phyloP scores from a whole-genome alignment of 2,329 filamentous ascomycete genomes.

The Claviceps humidiphila region DNA sequence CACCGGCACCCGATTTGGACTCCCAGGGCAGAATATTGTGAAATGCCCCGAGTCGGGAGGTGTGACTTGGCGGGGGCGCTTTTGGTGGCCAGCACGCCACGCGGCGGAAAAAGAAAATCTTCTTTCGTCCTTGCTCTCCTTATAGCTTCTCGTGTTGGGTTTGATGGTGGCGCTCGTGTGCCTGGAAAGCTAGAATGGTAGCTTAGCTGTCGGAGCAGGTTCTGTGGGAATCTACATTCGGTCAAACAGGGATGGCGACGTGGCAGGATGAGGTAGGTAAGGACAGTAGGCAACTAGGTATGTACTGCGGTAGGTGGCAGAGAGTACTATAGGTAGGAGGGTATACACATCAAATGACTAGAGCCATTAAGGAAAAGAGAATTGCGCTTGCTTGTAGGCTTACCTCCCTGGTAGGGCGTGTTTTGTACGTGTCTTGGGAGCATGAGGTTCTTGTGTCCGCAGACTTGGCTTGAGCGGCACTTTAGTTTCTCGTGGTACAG shows the following conservation, averaged over 20 bases:
- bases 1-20: background rate
- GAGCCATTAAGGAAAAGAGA: too few relatives aligned
- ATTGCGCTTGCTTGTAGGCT: too few relatives aligned
- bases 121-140: background rate
- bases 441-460: too few relatives aligned
- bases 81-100: background rate
- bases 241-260: background rate
- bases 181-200: background rate
- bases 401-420: too few relatives aligned
- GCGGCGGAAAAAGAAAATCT: background rate
- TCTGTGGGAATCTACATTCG: background rate
- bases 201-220: background rate
- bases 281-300: too few relatives aligned
- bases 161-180: background rate
- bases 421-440: too few relatives aligned
- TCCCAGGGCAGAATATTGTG: conserved; percentile 47
- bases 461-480: too few relatives aligned
- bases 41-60: conserved; percentile 32
- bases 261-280: too few relatives aligned
- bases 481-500: too few relatives aligned
- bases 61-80: background rate
- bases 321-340: too few relatives aligned
- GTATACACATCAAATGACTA: too few relatives aligned
- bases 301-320: too few relatives aligned
- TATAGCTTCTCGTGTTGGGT: background rate